Conservation (phyloP, 306 rosid species). For the Mimosa pudica region DNA sequence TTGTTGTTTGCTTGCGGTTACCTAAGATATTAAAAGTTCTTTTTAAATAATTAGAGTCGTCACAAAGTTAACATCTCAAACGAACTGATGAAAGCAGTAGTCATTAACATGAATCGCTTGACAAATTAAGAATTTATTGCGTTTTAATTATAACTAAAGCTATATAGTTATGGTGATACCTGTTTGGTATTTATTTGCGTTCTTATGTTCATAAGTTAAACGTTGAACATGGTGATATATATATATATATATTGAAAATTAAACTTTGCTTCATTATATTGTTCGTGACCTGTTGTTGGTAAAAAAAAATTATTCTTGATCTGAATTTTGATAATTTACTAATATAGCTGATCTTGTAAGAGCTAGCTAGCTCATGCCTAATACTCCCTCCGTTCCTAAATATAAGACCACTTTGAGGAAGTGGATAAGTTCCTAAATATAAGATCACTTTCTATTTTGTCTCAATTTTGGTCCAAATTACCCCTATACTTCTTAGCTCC, state of each 20-base stretch:
- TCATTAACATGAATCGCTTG: background rate
- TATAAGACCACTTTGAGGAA: too few species aligned
- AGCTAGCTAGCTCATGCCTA: background rate
- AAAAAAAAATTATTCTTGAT: background rate
- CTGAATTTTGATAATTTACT: background rate
- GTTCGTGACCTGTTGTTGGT: background rate
- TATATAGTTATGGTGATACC: background rate
- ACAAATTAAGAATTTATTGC: too few species aligned
- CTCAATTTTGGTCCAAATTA: too few species aligned
- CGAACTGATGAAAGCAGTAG: background rate
- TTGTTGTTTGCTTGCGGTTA: background rate
- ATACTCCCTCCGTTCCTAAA: too few species aligned
- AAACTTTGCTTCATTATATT: background rate
- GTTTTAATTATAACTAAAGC: background rate
- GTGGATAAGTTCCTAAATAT: too few species aligned
- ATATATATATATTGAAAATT: too few species aligned
- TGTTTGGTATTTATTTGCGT: background rate
- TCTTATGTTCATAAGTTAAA: background rate
- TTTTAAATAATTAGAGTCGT: background rate
- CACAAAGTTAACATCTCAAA: background rate
- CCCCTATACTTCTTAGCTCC: too few species aligned
- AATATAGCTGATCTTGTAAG: background rate
- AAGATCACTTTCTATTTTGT: too few species aligned
- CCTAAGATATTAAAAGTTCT: background rate
- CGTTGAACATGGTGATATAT: background rate